phyloP scores from a whole-genome alignment of 106 monocot genomes.

The Cymbidium sinense region DNA sequence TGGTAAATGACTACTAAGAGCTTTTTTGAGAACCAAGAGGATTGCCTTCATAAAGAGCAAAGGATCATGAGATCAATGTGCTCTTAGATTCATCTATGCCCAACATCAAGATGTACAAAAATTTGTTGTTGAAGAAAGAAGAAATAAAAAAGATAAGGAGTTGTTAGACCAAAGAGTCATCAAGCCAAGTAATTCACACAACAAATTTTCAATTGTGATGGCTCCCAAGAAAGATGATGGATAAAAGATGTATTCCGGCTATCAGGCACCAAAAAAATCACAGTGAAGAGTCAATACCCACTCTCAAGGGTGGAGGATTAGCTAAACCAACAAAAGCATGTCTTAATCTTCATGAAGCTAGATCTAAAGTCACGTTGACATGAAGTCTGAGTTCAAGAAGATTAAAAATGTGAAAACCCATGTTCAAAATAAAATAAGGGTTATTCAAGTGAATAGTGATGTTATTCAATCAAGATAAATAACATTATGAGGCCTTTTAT shows the following conservation, averaged over 20 bases:
- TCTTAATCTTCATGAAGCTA: neutral
- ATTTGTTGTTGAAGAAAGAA: neutral
- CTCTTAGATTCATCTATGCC: neutral
- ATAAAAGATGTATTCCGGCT: neutral
- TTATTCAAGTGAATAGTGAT: no score
- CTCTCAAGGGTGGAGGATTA: neutral
- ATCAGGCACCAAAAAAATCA: neutral
- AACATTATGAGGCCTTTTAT: no score
- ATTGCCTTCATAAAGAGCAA: neutral
- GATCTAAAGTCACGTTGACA: neutral
- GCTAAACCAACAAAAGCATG: neutral
- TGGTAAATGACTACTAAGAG: no score
- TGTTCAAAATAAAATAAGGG: no score
- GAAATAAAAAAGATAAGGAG: neutral
- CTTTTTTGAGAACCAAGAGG: neutral
- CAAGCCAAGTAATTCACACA: neutral
- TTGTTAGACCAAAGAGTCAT: neutral
- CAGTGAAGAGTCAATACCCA: neutral
- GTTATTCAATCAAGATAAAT: no score
- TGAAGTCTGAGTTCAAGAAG: no score
- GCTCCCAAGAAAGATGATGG: neutral
- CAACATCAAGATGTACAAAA: neutral
- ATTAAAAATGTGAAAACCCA: no score
- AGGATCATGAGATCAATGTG: neutral
- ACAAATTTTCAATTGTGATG: neutral